phyloP scores from a whole-genome alignment of 129 eudicot species.

The Kitagawia praeruptora region DNA sequence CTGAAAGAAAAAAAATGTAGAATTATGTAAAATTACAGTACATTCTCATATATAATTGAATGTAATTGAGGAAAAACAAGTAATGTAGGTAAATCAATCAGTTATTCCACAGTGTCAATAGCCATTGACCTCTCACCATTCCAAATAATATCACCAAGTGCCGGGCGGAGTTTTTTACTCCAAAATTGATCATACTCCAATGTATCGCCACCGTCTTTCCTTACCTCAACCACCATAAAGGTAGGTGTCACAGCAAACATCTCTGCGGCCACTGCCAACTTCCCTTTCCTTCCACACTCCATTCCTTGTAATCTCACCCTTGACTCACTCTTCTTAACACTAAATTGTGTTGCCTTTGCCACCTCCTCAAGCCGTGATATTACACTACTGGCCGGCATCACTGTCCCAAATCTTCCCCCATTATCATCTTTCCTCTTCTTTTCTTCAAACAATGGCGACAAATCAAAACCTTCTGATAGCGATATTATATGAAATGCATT shows the following conservation, averaged over 20 bases:
- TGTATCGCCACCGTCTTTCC: constrained; percentile 6
- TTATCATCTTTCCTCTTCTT: constrained; percentile 6
- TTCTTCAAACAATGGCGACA: not conserved
- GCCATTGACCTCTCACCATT: not conserved
- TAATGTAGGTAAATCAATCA: not conserved
- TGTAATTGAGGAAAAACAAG: not conserved
- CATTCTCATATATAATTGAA: not conserved
- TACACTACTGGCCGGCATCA: constrained; percentile 1
- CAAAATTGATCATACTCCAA: constrained; percentile 6
- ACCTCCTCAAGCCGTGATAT: constrained; percentile 7
- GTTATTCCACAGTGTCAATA: not conserved
- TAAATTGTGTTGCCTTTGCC: not conserved
- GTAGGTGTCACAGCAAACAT: constrained; percentile 5
- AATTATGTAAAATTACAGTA: not conserved
- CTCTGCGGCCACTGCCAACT: constrained; percentile 8
- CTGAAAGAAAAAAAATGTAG: not conserved
- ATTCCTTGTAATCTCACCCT: constrained; percentile 10
- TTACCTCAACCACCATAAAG: constrained; percentile 5
- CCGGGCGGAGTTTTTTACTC: not conserved
- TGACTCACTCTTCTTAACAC: not conserved
- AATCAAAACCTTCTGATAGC: constrained; percentile 4
- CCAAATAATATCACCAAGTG: constrained; percentile 4
- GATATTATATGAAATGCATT: constrained; percentile 6
- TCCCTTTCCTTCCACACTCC: constrained; percentile 8
- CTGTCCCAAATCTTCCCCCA: not conserved